Conservation (phyloP, 2,329 filamentous ascomycete species). For the Cryphonectria naterciae region DNA sequence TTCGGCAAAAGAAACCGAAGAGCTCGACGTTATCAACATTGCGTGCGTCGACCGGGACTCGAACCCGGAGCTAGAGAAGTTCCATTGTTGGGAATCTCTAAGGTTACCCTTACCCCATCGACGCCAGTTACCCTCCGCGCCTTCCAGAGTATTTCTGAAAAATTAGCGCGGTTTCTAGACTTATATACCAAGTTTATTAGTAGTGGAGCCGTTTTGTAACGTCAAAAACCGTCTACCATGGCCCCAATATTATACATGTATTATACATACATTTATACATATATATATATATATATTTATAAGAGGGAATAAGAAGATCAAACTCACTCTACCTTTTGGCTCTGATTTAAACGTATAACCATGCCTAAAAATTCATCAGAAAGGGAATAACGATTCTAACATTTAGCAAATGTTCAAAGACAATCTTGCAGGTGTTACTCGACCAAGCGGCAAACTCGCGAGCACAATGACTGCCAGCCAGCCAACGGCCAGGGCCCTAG, state of each 20-base stretch:
- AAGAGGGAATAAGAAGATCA: no score
- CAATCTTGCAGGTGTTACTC: no score
- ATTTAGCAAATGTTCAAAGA: no score
- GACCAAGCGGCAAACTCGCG: no score
- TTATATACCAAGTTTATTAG: not conserved
- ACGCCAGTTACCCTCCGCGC: not conserved
- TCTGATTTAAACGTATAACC: no score
- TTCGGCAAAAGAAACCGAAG: not conserved
- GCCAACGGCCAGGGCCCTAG: no score
- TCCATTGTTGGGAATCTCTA: slow-evolving; percentile 15
- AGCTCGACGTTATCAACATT: not conserved
- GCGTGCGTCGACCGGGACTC: slow-evolving; percentile 12
- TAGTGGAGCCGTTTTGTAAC: not conserved
- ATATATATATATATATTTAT: no score
- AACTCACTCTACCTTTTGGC: no score
- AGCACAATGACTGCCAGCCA: no score
- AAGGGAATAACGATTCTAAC: no score
- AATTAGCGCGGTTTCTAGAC: not conserved
- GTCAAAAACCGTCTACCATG: not conserved
- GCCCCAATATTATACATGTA: not conserved
- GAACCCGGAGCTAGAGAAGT: slow-evolving; percentile 17
- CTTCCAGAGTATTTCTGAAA: not conserved
- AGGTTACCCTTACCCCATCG: slow-evolving; percentile 17
- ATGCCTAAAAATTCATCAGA: no score
- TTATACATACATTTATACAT: no score